phyloP scores from a whole-genome alignment of 148 eudicot species.

The Nepenthes mirabilis region DNA sequence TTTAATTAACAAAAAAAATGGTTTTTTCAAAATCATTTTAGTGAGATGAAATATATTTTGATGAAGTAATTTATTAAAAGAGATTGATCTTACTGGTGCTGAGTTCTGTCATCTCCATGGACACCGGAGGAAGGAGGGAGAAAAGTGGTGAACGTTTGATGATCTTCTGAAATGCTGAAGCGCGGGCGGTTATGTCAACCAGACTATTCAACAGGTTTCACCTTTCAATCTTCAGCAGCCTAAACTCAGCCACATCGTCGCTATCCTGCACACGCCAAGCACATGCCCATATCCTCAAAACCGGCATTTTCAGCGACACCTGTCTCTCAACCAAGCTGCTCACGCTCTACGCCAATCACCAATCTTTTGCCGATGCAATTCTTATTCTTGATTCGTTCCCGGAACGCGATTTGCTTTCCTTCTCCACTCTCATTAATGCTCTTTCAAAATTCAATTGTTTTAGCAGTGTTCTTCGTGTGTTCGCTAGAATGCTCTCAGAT shows the following conservation, averaged over 20 bases:
- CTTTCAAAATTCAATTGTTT: constrained; percentile 31
- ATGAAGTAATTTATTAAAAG: too few relatives aligned
- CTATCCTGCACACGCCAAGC: constrained; percentile 29
- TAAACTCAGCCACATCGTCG: constrained; percentile 22
- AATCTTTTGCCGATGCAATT: constrained; percentile 37
- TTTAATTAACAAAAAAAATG: too few relatives aligned
- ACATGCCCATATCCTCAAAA: constrained; percentile 51
- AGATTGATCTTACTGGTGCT: too few relatives aligned
- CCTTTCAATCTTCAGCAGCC: constrained; percentile 12
- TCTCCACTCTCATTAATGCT: constrained; percentile 43
- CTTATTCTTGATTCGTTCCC: constrained; percentile 28
- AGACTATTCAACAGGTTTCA: neutral
- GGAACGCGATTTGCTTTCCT: constrained; percentile 27
- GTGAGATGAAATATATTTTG: too few relatives aligned
- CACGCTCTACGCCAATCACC: constrained; percentile 50
- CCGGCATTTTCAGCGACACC: constrained; percentile 22
- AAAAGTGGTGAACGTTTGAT: too few relatives aligned
- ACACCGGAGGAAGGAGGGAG: too few relatives aligned
- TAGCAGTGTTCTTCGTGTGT: constrained; percentile 20
- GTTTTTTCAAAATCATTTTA: too few relatives aligned
- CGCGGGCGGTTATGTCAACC: too few relatives aligned
- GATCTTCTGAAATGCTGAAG: too few relatives aligned
- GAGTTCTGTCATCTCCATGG: too few relatives aligned
- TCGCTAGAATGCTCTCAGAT: constrained; percentile 25
- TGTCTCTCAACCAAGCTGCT: constrained; percentile 34